A percentile compares a stretch with the other conserved stretches of the same genome.
Evolutionary conservation across 1,284 basidiomycete species (phyloP).

Genomic region (Apiotrichum domesticum): DNA sequence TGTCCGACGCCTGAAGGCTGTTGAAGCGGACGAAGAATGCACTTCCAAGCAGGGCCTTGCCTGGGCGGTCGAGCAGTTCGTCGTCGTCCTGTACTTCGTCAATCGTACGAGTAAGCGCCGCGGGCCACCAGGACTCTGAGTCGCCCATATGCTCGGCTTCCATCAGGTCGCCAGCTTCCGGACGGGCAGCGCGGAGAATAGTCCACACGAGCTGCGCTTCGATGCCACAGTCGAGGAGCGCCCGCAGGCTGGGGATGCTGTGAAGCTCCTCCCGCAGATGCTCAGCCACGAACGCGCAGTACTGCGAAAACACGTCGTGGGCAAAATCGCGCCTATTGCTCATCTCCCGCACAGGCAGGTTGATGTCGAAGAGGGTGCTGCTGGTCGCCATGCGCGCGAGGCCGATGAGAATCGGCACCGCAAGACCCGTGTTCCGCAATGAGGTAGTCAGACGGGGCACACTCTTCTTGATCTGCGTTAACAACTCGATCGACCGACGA

Average conservation of each 20-base stretch:
- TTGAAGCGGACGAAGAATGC: slow-evolving; percentile 91
- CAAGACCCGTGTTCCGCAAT: slow-evolving; percentile 64
- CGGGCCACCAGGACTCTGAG: slow-evolving; percentile 26
- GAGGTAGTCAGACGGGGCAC: slow-evolving; percentile 59
- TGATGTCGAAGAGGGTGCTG: slow-evolving; percentile 26
- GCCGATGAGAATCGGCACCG: slow-evolving; percentile 76
- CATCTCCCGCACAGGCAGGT: slow-evolving; percentile 46
- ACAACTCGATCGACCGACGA: slow-evolving; percentile 4
- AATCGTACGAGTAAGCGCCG: slow-evolving; percentile 28
- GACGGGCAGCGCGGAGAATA: slow-evolving; percentile 73
- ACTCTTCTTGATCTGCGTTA: slow-evolving; percentile 34
- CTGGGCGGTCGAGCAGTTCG: slow-evolving; percentile 21
- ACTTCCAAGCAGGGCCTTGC: slow-evolving; percentile 24
- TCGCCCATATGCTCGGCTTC: slow-evolving; percentile 1
- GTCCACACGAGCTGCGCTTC: slow-evolving; percentile 83
- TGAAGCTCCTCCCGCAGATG: slow-evolving; percentile 47
- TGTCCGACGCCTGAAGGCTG: slow-evolving; percentile 84
- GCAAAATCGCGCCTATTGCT: slow-evolving; percentile 78
- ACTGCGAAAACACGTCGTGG: slow-evolving; percentile 54
- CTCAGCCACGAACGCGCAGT: slow-evolving; percentile 49
- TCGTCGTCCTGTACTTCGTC: slow-evolving; percentile 31
- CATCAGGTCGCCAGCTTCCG: slow-evolving; percentile 42
- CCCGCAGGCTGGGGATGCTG: slow-evolving; percentile 58
- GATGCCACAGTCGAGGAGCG: slow-evolving; percentile 70
- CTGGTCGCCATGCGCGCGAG: slow-evolving; percentile 69